Percentiles rank a stretch among this genome's conserved stretches.
These are phyloP conservation scores for Hyphopichia fennica DNA, from an alignment of 1,139 yeast species.

Conservation along the genomic window DNA sequence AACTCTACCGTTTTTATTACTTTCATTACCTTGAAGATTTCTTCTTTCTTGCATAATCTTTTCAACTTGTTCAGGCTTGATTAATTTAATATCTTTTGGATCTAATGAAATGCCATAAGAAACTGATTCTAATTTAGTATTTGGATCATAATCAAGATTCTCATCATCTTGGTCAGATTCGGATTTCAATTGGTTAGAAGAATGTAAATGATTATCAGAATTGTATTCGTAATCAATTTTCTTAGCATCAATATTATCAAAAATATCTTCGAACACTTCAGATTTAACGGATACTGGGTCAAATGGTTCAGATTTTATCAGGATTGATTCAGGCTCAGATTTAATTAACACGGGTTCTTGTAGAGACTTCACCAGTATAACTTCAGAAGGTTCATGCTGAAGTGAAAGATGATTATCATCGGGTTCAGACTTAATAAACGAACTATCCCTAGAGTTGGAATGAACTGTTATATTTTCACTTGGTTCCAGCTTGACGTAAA, in stretches of 20 bases:
- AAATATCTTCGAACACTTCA: conserved; percentile 1
- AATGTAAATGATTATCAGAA: not conserved
- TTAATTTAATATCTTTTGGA: conserved; percentile 1
- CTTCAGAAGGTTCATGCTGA: not conserved
- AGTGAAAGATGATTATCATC: not conserved
- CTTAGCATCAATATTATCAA: not conserved
- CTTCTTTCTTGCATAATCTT: not conserved
- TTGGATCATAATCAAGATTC: not conserved
- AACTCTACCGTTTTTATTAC: not conserved
- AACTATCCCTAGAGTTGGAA: not conserved
- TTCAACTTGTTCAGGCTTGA: not conserved
- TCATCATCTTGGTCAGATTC: not conserved
- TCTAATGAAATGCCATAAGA: conserved; percentile 4
- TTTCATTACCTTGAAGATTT: too few species aligned
- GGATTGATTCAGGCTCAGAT: not conserved
- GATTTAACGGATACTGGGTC: conserved; percentile 1
- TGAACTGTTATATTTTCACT: not conserved
- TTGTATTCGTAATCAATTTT: not conserved
- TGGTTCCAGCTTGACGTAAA: not conserved
- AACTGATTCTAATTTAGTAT: conserved; percentile 3
- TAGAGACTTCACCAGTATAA: conserved; percentile 1
- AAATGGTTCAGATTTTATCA: not conserved
- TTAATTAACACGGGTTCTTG: conserved; percentile 1
- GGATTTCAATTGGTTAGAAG: not conserved
- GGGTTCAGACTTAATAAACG: not conserved